A percentile compares a stretch with the other conserved stretches of the same genome.
These are phyloP conservation scores for Pyracantha coccinea DNA, from an alignment of 331 rosid genomes.

Conservation along the genomic window DNA sequence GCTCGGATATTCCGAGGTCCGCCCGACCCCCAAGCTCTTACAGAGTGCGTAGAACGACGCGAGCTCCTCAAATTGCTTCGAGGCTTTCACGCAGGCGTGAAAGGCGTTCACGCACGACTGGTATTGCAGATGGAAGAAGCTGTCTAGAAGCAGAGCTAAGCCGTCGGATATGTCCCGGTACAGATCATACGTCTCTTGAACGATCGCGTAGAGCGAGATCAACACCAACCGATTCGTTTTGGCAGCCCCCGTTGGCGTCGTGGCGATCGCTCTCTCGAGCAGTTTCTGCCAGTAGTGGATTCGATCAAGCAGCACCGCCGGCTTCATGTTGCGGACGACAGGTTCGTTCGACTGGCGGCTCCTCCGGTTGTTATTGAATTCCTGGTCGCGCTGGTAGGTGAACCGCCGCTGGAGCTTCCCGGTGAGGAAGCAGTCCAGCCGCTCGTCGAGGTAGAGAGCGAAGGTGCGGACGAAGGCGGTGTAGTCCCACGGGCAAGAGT, in stretches of 20 bases:
- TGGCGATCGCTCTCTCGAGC: constrained; percentile 57
- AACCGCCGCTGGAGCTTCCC: constrained; percentile 69
- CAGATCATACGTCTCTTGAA: constrained; percentile 70
- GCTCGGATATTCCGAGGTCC: constrained; percentile 68
- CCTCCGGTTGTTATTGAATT: not conserved
- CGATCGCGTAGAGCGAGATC: constrained; percentile 46
- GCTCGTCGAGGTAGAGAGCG: constrained; percentile 72
- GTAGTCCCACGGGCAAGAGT: constrained; percentile 67
- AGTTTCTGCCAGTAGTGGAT: constrained; percentile 59
- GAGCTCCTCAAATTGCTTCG: constrained; percentile 65
- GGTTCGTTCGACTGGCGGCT: not conserved
- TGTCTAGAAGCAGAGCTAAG: constrained; percentile 53
- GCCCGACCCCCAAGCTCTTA: constrained; percentile 51
- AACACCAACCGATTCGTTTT: constrained; percentile 37
- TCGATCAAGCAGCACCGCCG: constrained; percentile 48
- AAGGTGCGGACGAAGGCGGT: constrained; percentile 59
- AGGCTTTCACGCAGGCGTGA: constrained; percentile 61
- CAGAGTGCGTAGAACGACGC: constrained; percentile 46
- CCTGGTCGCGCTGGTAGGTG: not conserved
- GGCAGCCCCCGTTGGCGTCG: constrained; percentile 55
- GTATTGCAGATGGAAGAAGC: constrained; percentile 54
- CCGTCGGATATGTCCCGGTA: constrained; percentile 68
- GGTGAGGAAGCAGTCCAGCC: constrained; percentile 63
- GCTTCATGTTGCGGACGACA: constrained; percentile 47
- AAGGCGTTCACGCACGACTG: constrained; percentile 46